phyloP scores from a whole-genome alignment of 257 asterid species.

The Solanum arcanum region DNA sequence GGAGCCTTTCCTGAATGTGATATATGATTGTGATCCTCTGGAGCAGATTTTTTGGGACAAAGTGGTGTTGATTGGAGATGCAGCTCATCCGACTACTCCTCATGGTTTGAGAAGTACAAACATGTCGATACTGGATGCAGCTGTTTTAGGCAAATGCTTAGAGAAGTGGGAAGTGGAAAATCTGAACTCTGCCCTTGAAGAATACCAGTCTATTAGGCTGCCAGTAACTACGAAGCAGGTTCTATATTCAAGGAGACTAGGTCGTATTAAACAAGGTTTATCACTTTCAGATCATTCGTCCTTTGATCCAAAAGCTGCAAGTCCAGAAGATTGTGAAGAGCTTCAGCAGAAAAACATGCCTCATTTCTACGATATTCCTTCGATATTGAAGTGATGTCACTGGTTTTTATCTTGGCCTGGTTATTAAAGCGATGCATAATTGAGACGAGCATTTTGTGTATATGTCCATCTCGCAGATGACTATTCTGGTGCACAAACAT shows the following conservation, averaged over 20 bases:
- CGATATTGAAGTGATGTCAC: conserved; percentile 14
- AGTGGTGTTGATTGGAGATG: conserved; percentile 74
- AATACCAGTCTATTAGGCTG: conserved; percentile 50
- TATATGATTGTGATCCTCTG: conserved; percentile 64
- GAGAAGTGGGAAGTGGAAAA: conserved; percentile 46
- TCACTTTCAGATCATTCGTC: conserved; percentile 17
- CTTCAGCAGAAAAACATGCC: conserved; percentile 61
- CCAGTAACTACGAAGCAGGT: conserved; percentile 51
- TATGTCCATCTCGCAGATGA: background rate
- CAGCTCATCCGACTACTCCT: conserved; percentile 92
- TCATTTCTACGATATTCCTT: conserved; percentile 36
- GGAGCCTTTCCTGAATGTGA: conserved; percentile 61
- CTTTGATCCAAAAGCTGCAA: conserved; percentile 39
- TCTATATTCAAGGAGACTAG: conserved; percentile 50
- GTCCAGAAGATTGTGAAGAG: conserved; percentile 30
- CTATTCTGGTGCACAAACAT: background rate
- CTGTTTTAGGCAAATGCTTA: conserved; percentile 65
- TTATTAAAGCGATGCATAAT: background rate
- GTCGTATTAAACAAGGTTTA: conserved; percentile 61
- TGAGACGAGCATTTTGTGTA: background rate
- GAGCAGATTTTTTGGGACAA: conserved; percentile 50
- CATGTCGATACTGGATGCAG: conserved; percentile 84
- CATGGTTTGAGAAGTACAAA: conserved; percentile 92
- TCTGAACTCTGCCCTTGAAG: conserved; percentile 43
- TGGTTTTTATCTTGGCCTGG: background rate